These are phyloP conservation scores for Carex myosuroides DNA, from an alignment of 176 grass and related monocot genomes.

Conservation along the genomic window DNA sequence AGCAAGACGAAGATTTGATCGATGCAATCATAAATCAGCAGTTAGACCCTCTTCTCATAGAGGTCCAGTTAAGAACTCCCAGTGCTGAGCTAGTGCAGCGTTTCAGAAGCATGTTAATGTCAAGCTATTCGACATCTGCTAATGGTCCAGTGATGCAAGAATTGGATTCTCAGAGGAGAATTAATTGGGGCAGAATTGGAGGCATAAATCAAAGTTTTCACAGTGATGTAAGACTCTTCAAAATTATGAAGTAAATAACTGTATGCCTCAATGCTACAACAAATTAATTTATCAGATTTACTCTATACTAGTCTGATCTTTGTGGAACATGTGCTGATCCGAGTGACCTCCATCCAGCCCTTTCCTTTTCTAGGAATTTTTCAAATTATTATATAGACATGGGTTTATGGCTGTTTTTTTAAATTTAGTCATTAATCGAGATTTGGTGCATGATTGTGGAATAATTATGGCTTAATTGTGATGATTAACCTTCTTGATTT, in stretches of 20 bases:
- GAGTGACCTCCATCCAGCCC: background rate
- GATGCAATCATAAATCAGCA: slow-evolving; percentile 75
- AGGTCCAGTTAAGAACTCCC: slow-evolving; percentile 44
- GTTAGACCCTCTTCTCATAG: slow-evolving; percentile 81
- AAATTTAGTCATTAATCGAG: background rate
- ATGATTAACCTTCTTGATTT: background rate
- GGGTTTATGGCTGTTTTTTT: background rate
- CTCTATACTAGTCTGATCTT: background rate
- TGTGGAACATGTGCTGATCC: background rate
- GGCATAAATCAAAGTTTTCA: background rate
- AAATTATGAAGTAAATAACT: background rate
- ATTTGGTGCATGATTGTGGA: background rate
- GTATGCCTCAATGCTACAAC: background rate
- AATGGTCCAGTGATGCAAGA: background rate
- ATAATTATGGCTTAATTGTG: background rate
- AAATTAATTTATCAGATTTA: background rate
- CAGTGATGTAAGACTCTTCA: slow-evolving; percentile 12
- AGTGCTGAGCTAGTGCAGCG: background rate
- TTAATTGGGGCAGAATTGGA: background rate
- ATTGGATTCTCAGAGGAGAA: background rate
- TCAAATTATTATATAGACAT: background rate
- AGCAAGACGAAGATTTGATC: slow-evolving; percentile 63
- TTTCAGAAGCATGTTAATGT: background rate
- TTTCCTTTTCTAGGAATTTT: background rate
- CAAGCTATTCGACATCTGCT: background rate